These are phyloP conservation scores for Erodium maritimum DNA, from an alignment of 345 rosid species.

Conservation along the genomic window DNA sequence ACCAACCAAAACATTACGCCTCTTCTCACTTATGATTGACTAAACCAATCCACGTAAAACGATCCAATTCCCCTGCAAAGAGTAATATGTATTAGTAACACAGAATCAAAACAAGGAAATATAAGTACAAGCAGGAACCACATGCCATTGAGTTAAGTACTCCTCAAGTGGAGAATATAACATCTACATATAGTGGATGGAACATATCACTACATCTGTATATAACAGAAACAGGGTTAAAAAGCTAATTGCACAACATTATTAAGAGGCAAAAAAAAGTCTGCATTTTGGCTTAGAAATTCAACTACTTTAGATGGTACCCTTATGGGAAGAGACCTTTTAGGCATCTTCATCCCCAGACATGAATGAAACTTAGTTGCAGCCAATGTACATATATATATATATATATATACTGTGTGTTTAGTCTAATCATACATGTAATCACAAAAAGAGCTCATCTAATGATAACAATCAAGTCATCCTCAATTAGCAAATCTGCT, in stretches of 20 bases:
- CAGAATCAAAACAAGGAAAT: conserved; percentile 5
- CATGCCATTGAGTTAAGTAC: not conserved
- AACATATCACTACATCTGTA: not conserved
- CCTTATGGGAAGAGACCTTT: no score
- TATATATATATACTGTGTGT: no score
- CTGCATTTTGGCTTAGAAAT: no score
- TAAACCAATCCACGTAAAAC: not conserved
- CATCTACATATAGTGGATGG: not conserved
- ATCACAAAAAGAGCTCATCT: not conserved
- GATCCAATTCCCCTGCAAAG: not conserved
- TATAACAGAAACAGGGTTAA: no score
- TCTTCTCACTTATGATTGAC: conserved; percentile 1
- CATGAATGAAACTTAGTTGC: not conserved
- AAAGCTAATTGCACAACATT: no score
- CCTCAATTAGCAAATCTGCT: no score
- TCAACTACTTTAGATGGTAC: no score
- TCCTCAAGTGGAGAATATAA: not conserved
- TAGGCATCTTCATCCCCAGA: no score
- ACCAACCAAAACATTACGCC: not conserved
- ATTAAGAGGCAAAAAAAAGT: no score
- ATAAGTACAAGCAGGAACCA: conserved; percentile 4
- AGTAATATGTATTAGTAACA: not conserved
- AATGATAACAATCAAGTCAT: no score
- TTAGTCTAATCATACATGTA: not conserved
- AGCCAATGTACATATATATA: no score